These are phyloP conservation scores for Cladosporium phlei DNA, from an alignment of 2,329 filamentous ascomycete species.

Conservation along the genomic window DNA sequence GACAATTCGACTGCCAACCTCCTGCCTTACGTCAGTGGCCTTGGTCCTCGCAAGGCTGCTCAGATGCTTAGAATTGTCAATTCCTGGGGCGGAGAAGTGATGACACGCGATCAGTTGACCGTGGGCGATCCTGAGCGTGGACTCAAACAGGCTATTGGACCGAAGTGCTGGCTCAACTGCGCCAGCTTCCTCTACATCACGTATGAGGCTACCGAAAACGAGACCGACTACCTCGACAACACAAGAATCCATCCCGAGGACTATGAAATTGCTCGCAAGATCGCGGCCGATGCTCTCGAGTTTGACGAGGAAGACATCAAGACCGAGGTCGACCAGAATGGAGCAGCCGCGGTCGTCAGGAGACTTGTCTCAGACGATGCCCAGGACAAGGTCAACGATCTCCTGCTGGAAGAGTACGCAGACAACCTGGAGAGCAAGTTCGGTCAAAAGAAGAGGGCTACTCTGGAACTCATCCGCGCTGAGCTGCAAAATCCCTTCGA, in stretches of 20 bases:
- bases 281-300: slow-evolving; percentile 94
- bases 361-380: slow-evolving; percentile 93
- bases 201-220: slow-evolving; percentile 70
- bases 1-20: slow-evolving; percentile 81
- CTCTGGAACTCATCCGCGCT: slow-evolving; percentile 89
- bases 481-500: slow-evolving; percentile 92
- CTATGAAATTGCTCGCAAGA: slow-evolving; percentile 95
- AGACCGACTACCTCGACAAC: slow-evolving; percentile 89
- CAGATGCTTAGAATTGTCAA: slow-evolving; percentile 85
- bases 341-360: slow-evolving; percentile 82
- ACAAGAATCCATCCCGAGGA: slow-evolving; percentile 97
- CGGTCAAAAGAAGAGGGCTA: slow-evolving; percentile 90
- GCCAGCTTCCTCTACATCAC: slow-evolving; percentile 91
- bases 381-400: slow-evolving; percentile 90
- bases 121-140: slow-evolving; percentile 73
- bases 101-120: slow-evolving; percentile 71
- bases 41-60: slow-evolving; percentile 87
- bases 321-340: slow-evolving; percentile 85
- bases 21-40: slow-evolving; percentile 82
- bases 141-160: slow-evolving; percentile 66
- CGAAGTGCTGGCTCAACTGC: slow-evolving; percentile 92
- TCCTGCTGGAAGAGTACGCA: slow-evolving; percentile 94
- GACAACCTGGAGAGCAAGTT: slow-evolving; percentile 91
- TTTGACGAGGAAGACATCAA: slow-evolving; percentile 98
- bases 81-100: slow-evolving; percentile 79